Percentiles rank a stretch among this genome's conserved stretches.
Evolutionary conservation across 2,329 filamentous ascomycete species (phyloP).

Genomic region (Monosporascus sp.): DNA sequence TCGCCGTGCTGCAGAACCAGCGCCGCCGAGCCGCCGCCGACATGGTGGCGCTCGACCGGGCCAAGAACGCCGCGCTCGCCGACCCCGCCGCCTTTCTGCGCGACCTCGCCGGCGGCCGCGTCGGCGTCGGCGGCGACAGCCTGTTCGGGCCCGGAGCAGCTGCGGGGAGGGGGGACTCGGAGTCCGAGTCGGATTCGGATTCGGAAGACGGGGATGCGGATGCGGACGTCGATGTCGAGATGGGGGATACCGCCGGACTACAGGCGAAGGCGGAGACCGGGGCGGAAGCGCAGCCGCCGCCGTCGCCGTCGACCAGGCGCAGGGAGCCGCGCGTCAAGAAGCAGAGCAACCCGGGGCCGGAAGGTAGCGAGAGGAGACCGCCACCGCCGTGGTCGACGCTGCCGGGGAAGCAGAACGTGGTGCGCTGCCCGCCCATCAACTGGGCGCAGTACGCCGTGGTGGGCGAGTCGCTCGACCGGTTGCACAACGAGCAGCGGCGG

Average conservation of each 20-base stretch:
- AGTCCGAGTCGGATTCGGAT: not conserved
- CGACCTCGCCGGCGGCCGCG: constrained; percentile 60
- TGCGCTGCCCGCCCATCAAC: constrained; percentile 84
- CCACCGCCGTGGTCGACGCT: constrained; percentile 55
- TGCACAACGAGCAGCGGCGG: constrained; percentile 73
- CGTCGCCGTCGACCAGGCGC: not conserved
- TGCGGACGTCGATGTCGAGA: constrained; percentile 24
- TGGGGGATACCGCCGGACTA: constrained; percentile 10
- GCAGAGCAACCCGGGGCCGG: constrained; percentile 7
- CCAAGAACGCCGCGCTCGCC: constrained; percentile 65
- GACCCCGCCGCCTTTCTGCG: constrained; percentile 68
- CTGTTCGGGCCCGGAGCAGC: constrained; percentile 14
- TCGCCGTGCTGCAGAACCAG: constrained; percentile 83
- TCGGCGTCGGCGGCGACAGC: constrained; percentile 37
- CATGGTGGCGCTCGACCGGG: constrained; percentile 61
- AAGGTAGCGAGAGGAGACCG: not conserved
- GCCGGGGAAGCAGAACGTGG: constrained; percentile 73
- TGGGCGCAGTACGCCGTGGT: constrained; percentile 94
- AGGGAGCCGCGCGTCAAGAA: not conserved
- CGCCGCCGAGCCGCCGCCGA: constrained; percentile 71
- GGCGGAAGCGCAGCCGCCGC: not conserved
- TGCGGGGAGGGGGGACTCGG: constrained; percentile 10
- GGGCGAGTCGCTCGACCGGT: constrained; percentile 74
- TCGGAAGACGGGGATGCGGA: not conserved
- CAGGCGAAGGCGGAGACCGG: constrained; percentile 1